Base-by-base conservation (phyloP, 345 rosid genomes). In the Brassica nigra region DNA sequence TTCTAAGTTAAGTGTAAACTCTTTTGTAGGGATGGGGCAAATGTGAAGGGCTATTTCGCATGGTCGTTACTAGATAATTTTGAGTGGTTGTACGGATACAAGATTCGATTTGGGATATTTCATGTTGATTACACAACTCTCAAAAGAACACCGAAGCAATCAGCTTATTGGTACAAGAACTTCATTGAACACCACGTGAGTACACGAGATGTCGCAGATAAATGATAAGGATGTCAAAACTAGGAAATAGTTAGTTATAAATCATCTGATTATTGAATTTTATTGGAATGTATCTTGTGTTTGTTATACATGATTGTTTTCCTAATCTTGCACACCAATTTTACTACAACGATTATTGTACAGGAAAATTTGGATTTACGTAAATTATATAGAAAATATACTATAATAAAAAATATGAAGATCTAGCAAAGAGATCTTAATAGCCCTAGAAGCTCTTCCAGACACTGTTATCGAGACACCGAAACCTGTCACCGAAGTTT, bases 11-110 rank as follows among this genome's bases (percentile, higher is more conserved):
- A 27, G 8, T 6, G 34, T 5, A 28, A 11, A 74, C 29, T 42
- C 1, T 61, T 59, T 52, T 62, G 54, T 73, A 88, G 91, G 84
- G 83, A 88, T 76, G 97, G 94, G 74, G 97, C 89, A 84, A 91
- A 94, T 71, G 88, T 92, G 10, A 76, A 90, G 72, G 96, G 98
- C 0, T 94, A 92, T 78, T 89, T 90, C 27, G 80, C 80, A 8
- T 91, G 97, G 98, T 88, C 97, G 23, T 66, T 94, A 82, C 86
- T 91, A 4, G 98, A 93, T 80, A 85, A 89, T 63, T 91, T 86
- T 8, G 98, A 93, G 76, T 91, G 97, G 97, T 68, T 68, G 49
- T 83, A 61, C 2, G 95, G 97, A 67, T 90, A 84, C 76, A 85
- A 84, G 20, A 31, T 81, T 55, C 79, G 92, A 33, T 90, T 90